Evolutionary conservation across 441 rosid genomes (phyloP), one percentile per base, ranked within the genome.

Genomic region (Viola pubescens): DNA sequence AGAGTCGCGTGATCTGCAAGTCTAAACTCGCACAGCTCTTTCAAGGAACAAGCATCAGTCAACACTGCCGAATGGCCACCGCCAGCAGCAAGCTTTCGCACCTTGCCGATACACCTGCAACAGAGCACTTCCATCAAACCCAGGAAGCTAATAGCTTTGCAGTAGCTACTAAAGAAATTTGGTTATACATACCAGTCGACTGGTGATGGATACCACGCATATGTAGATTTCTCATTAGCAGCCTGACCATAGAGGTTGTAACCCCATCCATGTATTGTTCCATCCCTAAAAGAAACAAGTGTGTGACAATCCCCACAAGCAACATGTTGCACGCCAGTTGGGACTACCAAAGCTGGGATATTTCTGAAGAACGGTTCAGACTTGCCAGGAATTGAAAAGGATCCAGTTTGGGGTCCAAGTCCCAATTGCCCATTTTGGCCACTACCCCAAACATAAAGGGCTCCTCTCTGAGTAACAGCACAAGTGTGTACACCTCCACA

Each of bases 281-380:
- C 97, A 70, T 94, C 98, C 69, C 52, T 82, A 75, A 78, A 60
- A 67, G 71, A 80, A 63, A 83, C 70, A 42, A 94, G 97, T 0
- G 98, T 85, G 74, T 88, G 96, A 56, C 85, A 88, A 74, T 90
- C 95, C 60, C 98, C 98, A 80, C 97, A 90, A 57, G 96, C 97
- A 66, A 94, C 89, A 61, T 78, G 96, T 76, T 68, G 76, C 59
- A 90, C 89, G 37, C 77, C 86, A 9, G 69, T 75, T 14, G 88
- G 91, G 60, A 90, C 71, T 55, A 86, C 90, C 71, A 86, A 59
- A 61, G 72, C 82, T 10, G 98, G 96, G 64, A 94, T 78, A 60
- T 90, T 90, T 16, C 83, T 77, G 59, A 90, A 70, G 73, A 80
- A 82, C 54, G 76, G 62, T 26, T 80, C 80, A 13, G 88, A 76